Evolutionary conservation across 352 stramenopile species (phyloP).

Genomic region (Peronospora farinosa): DNA sequence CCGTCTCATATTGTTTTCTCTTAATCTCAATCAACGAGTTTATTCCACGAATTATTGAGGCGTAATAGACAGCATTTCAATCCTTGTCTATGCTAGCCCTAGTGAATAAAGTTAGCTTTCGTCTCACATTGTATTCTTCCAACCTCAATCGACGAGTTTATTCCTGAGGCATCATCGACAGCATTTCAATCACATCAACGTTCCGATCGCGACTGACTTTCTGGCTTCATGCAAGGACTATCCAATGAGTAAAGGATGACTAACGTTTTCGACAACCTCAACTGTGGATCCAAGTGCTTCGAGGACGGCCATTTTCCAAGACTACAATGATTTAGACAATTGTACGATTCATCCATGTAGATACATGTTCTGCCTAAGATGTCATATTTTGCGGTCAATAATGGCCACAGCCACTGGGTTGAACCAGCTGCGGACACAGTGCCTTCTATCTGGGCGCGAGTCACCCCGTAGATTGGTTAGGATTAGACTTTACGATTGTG

Average conservation of each 20-base stretch:
- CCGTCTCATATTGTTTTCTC: no score
- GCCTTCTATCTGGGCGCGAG: slow-evolving; percentile 19
- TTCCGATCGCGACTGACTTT: no score
- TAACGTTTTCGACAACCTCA: neutral
- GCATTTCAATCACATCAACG: no score
- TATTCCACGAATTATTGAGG: slow-evolving; percentile 6
- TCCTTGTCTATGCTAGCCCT: no score
- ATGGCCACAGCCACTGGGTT: slow-evolving; percentile 3
- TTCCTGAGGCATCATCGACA: slow-evolving; percentile 4
- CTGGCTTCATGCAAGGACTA: slow-evolving; percentile 3
- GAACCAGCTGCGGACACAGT: slow-evolving; percentile 16
- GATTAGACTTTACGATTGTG: slow-evolving; percentile 20
- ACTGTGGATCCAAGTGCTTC: no score
- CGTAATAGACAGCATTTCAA: neutral
- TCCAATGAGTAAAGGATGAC: neutral
- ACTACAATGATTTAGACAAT: neutral
- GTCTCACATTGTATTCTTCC: no score
- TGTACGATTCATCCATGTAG: slow-evolving; percentile 1
- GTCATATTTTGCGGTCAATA: slow-evolving; percentile 6
- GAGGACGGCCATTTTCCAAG: neutral
- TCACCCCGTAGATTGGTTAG: slow-evolving; percentile 21
- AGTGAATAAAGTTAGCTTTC: no score
- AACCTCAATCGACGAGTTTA: no score
- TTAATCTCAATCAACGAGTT: no score
- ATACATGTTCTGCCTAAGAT: neutral